Percentiles rank a stretch among this genome's conserved stretches.
Evolutionary conservation across 2,329 filamentous ascomycete genomes (phyloP).

Genomic region (Proliferodiscus dingleyae): DNA sequence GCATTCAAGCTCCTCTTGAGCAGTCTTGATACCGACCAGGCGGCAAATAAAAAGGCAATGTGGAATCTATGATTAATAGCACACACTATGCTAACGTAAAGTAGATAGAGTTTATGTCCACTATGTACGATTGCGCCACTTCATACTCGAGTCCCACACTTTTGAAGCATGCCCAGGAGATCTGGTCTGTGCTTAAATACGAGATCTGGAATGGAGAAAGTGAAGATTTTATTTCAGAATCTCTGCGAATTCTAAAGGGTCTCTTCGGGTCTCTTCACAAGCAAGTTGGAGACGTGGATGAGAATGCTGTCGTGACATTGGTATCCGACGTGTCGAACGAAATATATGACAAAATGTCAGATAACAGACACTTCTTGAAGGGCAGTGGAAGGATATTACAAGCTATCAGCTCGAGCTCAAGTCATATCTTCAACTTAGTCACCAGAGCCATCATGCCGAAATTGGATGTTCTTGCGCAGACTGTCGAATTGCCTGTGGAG

Average conservation of each 20-base stretch:
- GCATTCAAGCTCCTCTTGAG: conserved; percentile 23
- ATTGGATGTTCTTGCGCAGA: conserved; percentile 19
- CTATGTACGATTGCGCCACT: conserved; percentile 17
- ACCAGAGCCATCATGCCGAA: conserved; percentile 18
- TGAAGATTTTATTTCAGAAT: conserved; percentile 26
- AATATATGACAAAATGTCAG: conserved; percentile 1
- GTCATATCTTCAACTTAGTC: conserved; percentile 19
- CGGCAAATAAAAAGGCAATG: conserved; percentile 28
- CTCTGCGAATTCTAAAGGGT: conserved; percentile 21
- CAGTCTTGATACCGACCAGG: conserved; percentile 25
- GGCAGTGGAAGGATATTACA: conserved; percentile 18
- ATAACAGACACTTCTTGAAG: neutral
- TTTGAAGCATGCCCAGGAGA: conserved; percentile 17
- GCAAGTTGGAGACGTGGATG: conserved; percentile 3
- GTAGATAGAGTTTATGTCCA: conserved; percentile 26
- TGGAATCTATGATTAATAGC: neutral
- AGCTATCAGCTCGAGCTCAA: conserved; percentile 17
- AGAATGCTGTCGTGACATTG: neutral
- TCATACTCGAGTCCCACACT: conserved; percentile 19
- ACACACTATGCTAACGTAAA: conserved; percentile 13
- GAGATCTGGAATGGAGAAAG: conserved; percentile 31
- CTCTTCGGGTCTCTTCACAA: conserved; percentile 12
- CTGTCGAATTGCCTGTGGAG: conserved; percentile 15
- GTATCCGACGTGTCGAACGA: neutral
- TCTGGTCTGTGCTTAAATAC: conserved; percentile 32